Evolutionary conservation across 2,329 filamentous ascomycete genomes (phyloP), one percentile per base, ranked within the genome.

Genomic region (Diaporthe vexans): DNA sequence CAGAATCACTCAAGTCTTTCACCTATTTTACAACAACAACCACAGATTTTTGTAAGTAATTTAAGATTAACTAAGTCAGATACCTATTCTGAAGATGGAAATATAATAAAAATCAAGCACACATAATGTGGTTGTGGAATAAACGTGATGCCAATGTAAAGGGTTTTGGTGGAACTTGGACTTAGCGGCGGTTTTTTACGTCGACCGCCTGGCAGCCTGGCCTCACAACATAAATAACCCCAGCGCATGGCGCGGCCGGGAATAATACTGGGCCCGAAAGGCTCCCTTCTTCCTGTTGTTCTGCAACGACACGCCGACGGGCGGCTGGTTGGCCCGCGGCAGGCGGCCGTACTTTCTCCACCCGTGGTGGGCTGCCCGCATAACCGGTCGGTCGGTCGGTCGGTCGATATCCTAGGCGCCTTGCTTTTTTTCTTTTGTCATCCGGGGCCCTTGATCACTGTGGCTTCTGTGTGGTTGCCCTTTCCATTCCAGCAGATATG

Each of bases 271-370:
- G 63, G 33, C 48, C 48, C n/a, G 33, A 40, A 68, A 19, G 63
- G 46, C n/a, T 37, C 48, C 15, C 21, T 15, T 35, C 40, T 67
- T 67, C 19, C 35, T 63, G 37, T 43, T 33, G 26, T 67, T 26
- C 46, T 68, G n/a, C 46, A 11, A 54, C 48, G 46, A 68, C 46
- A 48, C 59, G 59, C 59, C 59, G 59, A 65, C 19, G 33, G 29
- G 63, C 48, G 63, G 63, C 48, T 54, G 63, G 63, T 52, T 54
- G 63, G 48, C 63, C 24, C 33, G 63, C 48, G 48, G 63, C 48
- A 52, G n/a, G 33, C 48, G 63, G 63, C 48, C 63, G n/a, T 68
- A 29, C 13, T 54, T 54, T 26, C 63, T 26, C 63, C 63, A 54
- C 46, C 46, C 61, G 61, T 51, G 61, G 21, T 51, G 43, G 61